Conservation (phyloP, 1,139 yeast species). For the Blastobotrys ciferrii region DNA sequence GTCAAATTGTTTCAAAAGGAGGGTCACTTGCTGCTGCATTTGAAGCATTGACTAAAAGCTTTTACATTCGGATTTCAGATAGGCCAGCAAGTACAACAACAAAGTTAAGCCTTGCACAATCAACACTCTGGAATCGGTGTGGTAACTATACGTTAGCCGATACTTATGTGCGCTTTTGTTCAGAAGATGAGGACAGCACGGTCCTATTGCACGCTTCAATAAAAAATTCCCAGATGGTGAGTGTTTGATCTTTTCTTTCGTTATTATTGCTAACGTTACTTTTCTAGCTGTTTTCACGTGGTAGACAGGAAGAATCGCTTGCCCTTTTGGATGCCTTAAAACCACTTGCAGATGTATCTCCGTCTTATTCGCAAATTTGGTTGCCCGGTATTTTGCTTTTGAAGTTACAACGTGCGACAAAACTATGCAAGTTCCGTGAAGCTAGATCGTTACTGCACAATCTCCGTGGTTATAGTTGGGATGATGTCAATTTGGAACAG, state of each 20-base stretch:
- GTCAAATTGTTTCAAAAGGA: constrained; percentile 52
- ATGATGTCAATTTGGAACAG: constrained; percentile 18
- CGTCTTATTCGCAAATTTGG: constrained; percentile 27
- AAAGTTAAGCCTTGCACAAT: constrained; percentile 30
- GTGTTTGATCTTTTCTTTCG: not conserved
- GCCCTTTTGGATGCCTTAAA: constrained; percentile 19
- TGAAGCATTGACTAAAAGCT: constrained; percentile 55
- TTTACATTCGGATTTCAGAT: constrained; percentile 47
- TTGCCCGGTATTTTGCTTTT: constrained; percentile 23
- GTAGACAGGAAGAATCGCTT: constrained; percentile 21
- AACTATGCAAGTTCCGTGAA: constrained; percentile 19
- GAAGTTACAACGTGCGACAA: constrained; percentile 20
- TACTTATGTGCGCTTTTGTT: constrained; percentile 22
- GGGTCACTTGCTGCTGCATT: constrained; percentile 46
- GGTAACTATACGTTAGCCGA: constrained; percentile 26
- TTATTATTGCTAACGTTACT: not conserved
- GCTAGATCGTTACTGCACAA: constrained; percentile 22
- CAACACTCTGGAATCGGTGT: constrained; percentile 31
- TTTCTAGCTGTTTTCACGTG: constrained; percentile 18
- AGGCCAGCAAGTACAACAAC: constrained; percentile 34
- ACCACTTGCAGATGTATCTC: constrained; percentile 17
- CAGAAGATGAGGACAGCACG: constrained; percentile 13
- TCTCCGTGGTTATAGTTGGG: constrained; percentile 17
- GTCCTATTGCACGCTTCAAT: constrained; percentile 21
- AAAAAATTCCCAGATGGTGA: constrained; percentile 19